A percentile compares a stretch with the other conserved stretches of the same genome.
Evolutionary conservation across 148 eudicot species (phyloP).

Genomic region (Spergularia bocconei): DNA sequence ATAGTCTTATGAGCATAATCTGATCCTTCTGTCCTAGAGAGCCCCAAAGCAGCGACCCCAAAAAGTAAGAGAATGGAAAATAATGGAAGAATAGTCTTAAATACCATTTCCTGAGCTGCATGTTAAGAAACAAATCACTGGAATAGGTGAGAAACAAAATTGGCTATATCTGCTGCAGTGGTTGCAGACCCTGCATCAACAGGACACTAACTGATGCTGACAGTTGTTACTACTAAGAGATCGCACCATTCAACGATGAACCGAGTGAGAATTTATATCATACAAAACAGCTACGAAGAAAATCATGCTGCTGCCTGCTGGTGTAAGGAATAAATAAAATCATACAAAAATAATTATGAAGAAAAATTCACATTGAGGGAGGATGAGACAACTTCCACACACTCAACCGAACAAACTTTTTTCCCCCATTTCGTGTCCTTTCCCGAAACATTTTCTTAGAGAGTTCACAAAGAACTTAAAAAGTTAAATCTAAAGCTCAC

Average conservation of each 20-base stretch:
- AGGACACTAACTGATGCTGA: neutral
- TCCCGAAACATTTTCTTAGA: no score
- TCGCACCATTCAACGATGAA: neutral
- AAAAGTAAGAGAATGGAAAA: conserved; percentile 1
- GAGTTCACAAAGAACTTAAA: no score
- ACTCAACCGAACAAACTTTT: no score
- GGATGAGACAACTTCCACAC: no score
- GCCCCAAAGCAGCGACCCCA: neutral
- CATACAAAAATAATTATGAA: no score
- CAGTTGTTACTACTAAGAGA: neutral
- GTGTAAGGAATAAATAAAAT: neutral
- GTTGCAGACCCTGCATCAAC: neutral
- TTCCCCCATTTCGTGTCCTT: no score
- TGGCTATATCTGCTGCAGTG: neutral
- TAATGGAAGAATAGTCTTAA: neutral
- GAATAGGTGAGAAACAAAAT: neutral
- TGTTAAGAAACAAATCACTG: neutral
- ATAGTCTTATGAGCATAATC: conserved; percentile 14
- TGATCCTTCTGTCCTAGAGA: neutral
- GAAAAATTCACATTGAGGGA: no score
- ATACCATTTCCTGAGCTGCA: conserved; percentile 12
- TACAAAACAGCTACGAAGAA: no score
- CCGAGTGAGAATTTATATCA: neutral
- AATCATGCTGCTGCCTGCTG: neutral
- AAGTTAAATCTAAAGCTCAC: no score